phyloP scores from a whole-genome alignment of 2,329 filamentous ascomycete species.

The Phialemoniopsis sp. region DNA sequence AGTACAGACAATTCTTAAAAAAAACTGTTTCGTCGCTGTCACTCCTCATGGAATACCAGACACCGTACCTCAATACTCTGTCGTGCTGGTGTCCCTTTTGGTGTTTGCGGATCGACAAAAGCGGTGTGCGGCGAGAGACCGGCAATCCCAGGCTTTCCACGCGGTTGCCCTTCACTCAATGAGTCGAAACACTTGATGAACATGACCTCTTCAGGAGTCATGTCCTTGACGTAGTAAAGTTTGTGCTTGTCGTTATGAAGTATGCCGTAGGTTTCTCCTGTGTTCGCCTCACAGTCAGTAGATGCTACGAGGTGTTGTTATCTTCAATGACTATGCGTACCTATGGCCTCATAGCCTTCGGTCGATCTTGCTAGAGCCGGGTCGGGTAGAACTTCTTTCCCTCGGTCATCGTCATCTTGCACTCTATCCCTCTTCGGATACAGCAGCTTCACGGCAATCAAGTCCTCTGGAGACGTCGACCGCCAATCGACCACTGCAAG shows the following conservation, averaged over 20 bases:
- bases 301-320: no score
- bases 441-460: constrained; percentile 57
- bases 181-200: constrained; percentile 53
- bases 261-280: constrained; percentile 57
- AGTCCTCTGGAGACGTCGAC: constrained; percentile 50
- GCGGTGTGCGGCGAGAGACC: constrained; percentile 47
- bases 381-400: constrained; percentile 53
- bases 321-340: constrained; percentile 7
- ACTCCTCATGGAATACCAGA: constrained; percentile 53
- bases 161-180: constrained; percentile 27
- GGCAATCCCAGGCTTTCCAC: constrained; percentile 35
- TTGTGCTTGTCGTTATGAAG: constrained; percentile 52
- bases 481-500: constrained; percentile 64
- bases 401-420: constrained; percentile 43
- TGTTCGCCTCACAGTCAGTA: constrained; percentile 15
- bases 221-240: constrained; percentile 65
- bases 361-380: constrained; percentile 38
- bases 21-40: no score
- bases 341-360: constrained; percentile 55
- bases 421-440: constrained; percentile 45
- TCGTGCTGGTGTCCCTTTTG: constrained; percentile 36
- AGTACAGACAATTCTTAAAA: no score
- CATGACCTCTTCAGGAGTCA: constrained; percentile 50
- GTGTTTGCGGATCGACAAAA: constrained; percentile 51
- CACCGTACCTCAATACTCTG: constrained; percentile 64